Percentiles rank a stretch among this genome's conserved stretches.
Conservation (phyloP, 225 moss, liverwort and hornwort species). For the Lunularia cruciata region DNA sequence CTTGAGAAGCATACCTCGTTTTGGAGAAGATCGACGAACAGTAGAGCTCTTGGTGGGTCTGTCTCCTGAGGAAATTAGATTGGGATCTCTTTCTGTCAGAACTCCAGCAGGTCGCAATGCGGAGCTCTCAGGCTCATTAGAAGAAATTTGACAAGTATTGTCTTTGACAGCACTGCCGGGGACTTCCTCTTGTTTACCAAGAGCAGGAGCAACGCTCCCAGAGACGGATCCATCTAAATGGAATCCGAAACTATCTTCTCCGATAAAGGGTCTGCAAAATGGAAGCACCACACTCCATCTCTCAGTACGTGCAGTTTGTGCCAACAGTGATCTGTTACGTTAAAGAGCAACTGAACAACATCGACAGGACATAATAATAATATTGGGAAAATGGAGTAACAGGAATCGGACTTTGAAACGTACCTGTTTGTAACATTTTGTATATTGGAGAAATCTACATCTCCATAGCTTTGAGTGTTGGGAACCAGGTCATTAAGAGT, state of each 20-base stretch:
- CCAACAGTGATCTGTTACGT: too few relatives aligned
- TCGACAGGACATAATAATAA: too few relatives aligned
- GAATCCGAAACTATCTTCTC: conserved; percentile 38
- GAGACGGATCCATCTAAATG: not conserved
- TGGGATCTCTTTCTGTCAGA: conserved; percentile 17
- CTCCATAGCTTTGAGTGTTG: not conserved
- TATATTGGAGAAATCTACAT: conserved; percentile 4
- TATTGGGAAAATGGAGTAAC: not conserved
- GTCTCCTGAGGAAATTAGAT: not conserved
- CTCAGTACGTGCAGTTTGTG: too few relatives aligned
- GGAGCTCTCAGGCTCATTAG: not conserved
- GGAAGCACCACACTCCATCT: not conserved
- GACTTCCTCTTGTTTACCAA: not conserved
- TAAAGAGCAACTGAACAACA: not conserved
- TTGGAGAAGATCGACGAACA: not conserved
- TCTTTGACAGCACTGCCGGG: not conserved
- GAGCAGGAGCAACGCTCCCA: not conserved
- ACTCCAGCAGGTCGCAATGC: not conserved
- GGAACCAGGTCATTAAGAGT: conserved; percentile 1
- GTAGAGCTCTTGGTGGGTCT: not conserved
- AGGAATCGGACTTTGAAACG: not conserved
- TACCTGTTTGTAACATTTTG: conserved; percentile 15
- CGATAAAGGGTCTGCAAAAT: conserved; percentile 14
- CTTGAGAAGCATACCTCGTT: conserved; percentile 16
- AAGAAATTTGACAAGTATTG: not conserved